These are phyloP conservation scores for Suillus subluteus DNA, from an alignment of 768 basidiomycete species.

Conservation along the genomic window DNA sequence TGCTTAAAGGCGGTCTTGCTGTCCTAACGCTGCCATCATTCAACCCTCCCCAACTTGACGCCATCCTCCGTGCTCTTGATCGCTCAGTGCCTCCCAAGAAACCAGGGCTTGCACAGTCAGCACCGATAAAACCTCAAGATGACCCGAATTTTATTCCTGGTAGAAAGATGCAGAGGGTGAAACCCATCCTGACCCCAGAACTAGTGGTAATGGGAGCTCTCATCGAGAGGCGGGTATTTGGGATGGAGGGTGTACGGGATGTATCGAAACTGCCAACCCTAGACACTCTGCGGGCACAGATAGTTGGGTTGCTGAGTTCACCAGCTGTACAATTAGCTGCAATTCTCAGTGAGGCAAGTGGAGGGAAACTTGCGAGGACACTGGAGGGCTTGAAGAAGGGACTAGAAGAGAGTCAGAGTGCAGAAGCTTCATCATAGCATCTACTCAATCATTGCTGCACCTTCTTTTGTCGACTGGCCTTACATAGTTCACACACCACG, in stretches of 20 bases:
- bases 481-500: conserved; percentile 8
- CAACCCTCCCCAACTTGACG: conserved; percentile 72
- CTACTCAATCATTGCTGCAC: not conserved
- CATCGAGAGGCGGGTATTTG: conserved; percentile 75
- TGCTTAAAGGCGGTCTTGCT: conserved; percentile 63
- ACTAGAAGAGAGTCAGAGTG: conserved; percentile 52
- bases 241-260: conserved; percentile 57
- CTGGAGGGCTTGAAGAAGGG: conserved; percentile 75
- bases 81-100: conserved; percentile 65
- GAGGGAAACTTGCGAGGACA: conserved; percentile 70
- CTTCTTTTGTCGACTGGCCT: conserved; percentile 13
- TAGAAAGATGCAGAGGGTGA: conserved; percentile 62
- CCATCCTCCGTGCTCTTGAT: conserved; percentile 68
- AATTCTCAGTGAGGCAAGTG: conserved; percentile 68
- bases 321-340: conserved; percentile 76
- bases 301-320: conserved; percentile 81
- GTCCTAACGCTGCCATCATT: conserved; percentile 67
- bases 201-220: conserved; percentile 77
- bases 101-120: conserved; percentile 53
- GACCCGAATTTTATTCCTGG: conserved; percentile 69
- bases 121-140: conserved; percentile 55
- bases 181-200: conserved; percentile 61
- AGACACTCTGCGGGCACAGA: conserved; percentile 76
- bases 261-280: conserved; percentile 79
- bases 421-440: conserved; percentile 26